phyloP scores from a whole-genome alignment of 352 stramenopile species.

The Globisporangium rhizosaccharum region DNA sequence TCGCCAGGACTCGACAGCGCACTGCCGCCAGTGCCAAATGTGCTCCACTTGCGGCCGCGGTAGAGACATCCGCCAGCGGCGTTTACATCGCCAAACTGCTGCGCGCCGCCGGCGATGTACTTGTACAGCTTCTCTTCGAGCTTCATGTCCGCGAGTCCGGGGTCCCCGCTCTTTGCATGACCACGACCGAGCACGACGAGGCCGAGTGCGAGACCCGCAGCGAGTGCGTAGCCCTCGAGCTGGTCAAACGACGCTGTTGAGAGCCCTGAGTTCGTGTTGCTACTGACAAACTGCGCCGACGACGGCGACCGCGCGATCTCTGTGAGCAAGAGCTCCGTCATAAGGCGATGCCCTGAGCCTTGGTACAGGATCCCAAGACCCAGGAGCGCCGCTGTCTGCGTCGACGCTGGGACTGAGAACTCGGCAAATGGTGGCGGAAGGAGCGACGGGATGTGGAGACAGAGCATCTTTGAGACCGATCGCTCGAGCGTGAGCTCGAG shows the following conservation, averaged over 20 bases:
- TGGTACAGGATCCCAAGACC: slow-evolving; percentile 96
- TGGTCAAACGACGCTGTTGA: slow-evolving; percentile 76
- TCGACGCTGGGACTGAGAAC: slow-evolving; percentile 93
- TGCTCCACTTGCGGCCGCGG: slow-evolving; percentile 58
- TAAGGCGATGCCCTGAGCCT: slow-evolving; percentile 93
- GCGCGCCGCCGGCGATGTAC: slow-evolving; percentile 88
- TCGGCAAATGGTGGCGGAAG: slow-evolving; percentile 92
- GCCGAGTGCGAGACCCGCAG: slow-evolving; percentile 91
- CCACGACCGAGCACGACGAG: slow-evolving; percentile 92
- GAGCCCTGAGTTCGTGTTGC: slow-evolving; percentile 30
- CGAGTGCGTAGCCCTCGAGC: slow-evolving; percentile 92
- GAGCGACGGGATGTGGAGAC: slow-evolving; percentile 95
- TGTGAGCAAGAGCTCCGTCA: slow-evolving; percentile 96
- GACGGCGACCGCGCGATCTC: slow-evolving; percentile 92
- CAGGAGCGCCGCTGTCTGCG: slow-evolving; percentile 93
- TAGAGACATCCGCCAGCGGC: slow-evolving; percentile 60
- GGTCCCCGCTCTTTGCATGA: slow-evolving; percentile 53
- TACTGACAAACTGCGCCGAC: slow-evolving; percentile 59
- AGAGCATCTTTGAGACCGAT: slow-evolving; percentile 97
- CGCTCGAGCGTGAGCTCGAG: slow-evolving; percentile 72
- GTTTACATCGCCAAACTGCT: slow-evolving; percentile 38
- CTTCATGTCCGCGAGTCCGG: slow-evolving; percentile 93
- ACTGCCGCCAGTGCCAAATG: slow-evolving; percentile 25
- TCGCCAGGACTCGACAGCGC: slow-evolving; percentile 8
- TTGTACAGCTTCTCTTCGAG: slow-evolving; percentile 95